These are phyloP conservation scores for Suhomyces prunicola DNA, from an alignment of 805 yeast genomes.

Conservation along the genomic window DNA sequence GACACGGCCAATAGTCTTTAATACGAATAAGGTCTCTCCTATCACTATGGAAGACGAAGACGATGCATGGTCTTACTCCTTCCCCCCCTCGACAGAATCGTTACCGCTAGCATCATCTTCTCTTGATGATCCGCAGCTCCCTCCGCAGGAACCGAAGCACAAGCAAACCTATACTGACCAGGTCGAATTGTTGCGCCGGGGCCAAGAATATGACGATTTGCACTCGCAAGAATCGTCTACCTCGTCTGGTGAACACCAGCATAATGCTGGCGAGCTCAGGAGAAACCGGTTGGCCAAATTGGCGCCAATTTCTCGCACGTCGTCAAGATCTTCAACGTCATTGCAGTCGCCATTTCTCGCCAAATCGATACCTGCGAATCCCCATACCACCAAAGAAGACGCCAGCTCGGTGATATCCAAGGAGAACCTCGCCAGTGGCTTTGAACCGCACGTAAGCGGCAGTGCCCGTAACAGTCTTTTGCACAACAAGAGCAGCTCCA, in stretches of 20 bases:
- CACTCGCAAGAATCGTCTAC: conserved; percentile 5
- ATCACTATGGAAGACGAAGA: conserved; percentile 25
- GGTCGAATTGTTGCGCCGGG: conserved; percentile 2
- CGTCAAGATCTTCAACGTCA: conserved; percentile 20
- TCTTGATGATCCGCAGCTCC: neutral
- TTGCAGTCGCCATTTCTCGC: conserved; percentile 33
- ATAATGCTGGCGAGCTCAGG: neutral
- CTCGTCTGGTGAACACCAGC: conserved; percentile 6
- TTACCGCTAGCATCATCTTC: conserved; percentile 15
- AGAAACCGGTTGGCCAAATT: conserved; percentile 1
- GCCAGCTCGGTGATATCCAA: conserved; percentile 22
- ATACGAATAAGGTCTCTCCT: neutral
- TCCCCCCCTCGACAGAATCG: conserved; percentile 34
- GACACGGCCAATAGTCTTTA: neutral
- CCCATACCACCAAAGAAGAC: conserved; percentile 23
- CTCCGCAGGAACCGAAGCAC: neutral
- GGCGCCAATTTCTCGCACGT: conserved; percentile 7
- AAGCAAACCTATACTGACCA: neutral
- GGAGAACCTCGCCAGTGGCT: conserved; percentile 8
- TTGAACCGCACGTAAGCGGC: conserved; percentile 3
- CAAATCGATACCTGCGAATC: conserved; percentile 24
- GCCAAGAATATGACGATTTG: conserved; percentile 5
- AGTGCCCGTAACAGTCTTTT: conserved; percentile 6
- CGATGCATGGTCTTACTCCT: conserved; percentile 41
- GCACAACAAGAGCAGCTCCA: conserved; percentile 5